These are phyloP conservation scores for Solanum appendiculatum DNA, from an alignment of 257 asterid genomes.

Conservation along the genomic window DNA sequence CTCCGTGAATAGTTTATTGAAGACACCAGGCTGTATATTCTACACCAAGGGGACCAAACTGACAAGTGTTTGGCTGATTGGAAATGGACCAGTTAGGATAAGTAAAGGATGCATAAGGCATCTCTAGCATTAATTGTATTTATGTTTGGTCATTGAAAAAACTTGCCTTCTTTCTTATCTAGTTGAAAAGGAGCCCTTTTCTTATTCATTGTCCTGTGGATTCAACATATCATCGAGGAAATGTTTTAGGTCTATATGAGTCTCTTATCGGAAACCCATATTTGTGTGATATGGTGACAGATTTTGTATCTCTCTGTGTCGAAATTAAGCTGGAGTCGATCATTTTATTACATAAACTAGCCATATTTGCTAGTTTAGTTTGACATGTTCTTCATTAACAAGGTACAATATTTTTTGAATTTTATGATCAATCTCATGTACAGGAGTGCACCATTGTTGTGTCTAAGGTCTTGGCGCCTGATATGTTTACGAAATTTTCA, in stretches of 20 bases:
- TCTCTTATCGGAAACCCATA: neutral
- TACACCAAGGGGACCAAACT: neutral
- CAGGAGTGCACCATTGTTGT: neutral
- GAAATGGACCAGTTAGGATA: neutral
- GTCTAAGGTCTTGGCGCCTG: neutral
- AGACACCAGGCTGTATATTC: neutral
- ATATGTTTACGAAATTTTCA: neutral
- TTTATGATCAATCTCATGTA: too few relatives aligned
- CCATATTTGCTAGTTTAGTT: neutral
- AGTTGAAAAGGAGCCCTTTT: neutral
- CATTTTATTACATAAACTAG: neutral
- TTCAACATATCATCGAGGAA: neutral
- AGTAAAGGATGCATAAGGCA: neutral
- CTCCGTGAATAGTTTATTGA: neutral
- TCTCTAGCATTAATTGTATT: neutral
- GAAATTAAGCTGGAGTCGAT: neutral
- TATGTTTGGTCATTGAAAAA: neutral
- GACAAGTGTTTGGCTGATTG: neutral
- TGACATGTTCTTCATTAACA: neutral
- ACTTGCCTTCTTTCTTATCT: neutral
- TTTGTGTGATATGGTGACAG: neutral
- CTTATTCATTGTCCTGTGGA: neutral
- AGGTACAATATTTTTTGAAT: neutral
- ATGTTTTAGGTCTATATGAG: neutral
- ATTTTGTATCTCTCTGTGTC: neutral